Conservation (phyloP, 345 rosid genomes). For the Bruguiera sexangula region DNA sequence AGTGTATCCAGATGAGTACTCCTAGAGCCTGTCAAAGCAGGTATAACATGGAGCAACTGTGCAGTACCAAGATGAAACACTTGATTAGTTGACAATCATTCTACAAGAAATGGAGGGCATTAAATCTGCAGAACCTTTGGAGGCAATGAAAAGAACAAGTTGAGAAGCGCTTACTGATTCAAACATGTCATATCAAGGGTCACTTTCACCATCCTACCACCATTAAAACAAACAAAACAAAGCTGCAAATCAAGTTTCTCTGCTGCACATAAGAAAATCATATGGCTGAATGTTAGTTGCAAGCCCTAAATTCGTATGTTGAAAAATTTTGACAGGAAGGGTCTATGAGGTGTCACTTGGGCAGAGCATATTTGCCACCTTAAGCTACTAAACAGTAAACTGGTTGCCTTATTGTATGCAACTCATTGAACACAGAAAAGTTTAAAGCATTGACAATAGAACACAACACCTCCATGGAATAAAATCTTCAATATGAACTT, state of each 20-base stretch:
- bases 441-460: too few relatives aligned
- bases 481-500: too few relatives aligned
- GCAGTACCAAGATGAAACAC: not conserved
- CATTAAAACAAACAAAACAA: conserved; percentile 43
- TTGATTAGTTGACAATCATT: not conserved
- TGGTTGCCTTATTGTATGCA: too few relatives aligned
- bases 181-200: conserved; percentile 60
- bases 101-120: not conserved
- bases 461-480: too few relatives aligned
- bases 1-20: not conserved
- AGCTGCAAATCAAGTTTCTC: conserved; percentile 70
- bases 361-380: too few relatives aligned
- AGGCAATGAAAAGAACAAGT: not conserved
- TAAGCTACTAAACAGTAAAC: too few relatives aligned
- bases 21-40: not conserved
- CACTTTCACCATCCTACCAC: conserved; percentile 47
- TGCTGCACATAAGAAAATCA: conserved; percentile 38
- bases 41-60: not conserved
- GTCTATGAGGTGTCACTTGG: too few relatives aligned
- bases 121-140: conserved; percentile 1
- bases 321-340: not conserved
- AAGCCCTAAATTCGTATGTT: not conserved
- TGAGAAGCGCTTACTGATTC: conserved; percentile 40
- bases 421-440: too few relatives aligned
- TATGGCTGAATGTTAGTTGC: not conserved